Percentiles rank a stretch among this genome's conserved stretches.
These are phyloP conservation scores for Smallanthus sonchifolius DNA, from an alignment of 129 eudicot species.

Conservation along the genomic window DNA sequence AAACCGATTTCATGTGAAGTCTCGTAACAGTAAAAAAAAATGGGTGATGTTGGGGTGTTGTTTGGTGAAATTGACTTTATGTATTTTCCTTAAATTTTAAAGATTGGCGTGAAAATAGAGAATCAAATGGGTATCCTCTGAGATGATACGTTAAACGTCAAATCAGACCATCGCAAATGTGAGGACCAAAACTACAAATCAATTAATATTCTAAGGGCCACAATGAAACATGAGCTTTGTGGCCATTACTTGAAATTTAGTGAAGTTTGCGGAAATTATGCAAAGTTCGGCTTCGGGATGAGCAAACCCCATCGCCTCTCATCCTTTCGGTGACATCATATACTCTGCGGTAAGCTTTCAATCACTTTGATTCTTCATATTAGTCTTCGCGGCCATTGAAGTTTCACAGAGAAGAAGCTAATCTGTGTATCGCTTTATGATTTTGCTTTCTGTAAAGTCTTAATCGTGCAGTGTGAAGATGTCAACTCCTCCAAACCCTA, in stretches of 20 bases:
- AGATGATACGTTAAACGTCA: not conserved
- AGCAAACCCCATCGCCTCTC: slow-evolving; percentile 22
- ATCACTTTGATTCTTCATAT: not conserved
- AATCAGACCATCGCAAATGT: not conserved
- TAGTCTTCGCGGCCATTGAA: not conserved
- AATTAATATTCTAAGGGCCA: not conserved
- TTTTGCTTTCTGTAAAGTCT: not conserved
- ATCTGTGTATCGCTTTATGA: slow-evolving; percentile 5
- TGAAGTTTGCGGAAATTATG: slow-evolving; percentile 1
- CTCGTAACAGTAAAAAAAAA: no score
- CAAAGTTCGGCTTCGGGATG: slow-evolving; percentile 31
- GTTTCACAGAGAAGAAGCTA: slow-evolving; percentile 4
- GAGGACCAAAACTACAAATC: not conserved
- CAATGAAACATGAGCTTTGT: not conserved
- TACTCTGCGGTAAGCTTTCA: slow-evolving; percentile 19
- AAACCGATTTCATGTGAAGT: no score
- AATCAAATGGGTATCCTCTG: no score
- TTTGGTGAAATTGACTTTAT: no score
- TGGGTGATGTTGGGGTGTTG: no score
- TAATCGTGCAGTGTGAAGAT: slow-evolving; percentile 19
- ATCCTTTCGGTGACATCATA: slow-evolving; percentile 31
- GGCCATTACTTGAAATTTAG: not conserved
- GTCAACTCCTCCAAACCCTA: slow-evolving; percentile 56
- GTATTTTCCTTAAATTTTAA: no score
- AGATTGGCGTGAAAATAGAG: no score